Evolutionary conservation across 768 basidiomycete species (phyloP), one percentile per base, ranked within the genome.

Genomic region (Tephrocybe rancida): DNA sequence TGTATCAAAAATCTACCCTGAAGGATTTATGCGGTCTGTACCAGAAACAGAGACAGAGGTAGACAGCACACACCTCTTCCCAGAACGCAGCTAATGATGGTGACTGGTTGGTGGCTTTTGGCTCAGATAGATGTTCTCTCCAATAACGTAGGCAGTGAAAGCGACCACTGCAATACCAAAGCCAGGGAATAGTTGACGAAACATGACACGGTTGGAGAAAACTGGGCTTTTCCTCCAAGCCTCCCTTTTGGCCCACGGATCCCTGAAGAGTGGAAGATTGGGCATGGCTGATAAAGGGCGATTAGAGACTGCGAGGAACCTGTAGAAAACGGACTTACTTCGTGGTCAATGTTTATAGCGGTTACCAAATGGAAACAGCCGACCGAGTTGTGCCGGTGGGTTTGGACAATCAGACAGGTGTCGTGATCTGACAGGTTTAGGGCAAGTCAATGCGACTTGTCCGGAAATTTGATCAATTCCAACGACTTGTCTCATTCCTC

Each of bases 241-340:
- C 61, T 97, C 94, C 56, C 86, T 77, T 73, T 90, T 94, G 19
- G 92, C 91, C 95, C 95, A 97, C 46, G 94, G 93, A 69, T 97
- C 95, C 70, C 92, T 87, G 66, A 87, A 95, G 49, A 90, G 75
- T n/a, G 86, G 87, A 50, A 76, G 78, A 57, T 81, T 82, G 47
- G 83, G 64, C 85, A 90, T 88, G 10, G 22, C 60, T 66, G 44
- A 35, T 62, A 68, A 60, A 43, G 24, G 21, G 21, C 50, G 29
- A 41, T 30, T 14, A 48, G 57, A 63, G 42, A 42, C 48, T 57
- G 47, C 48, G 25, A 51, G 54, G 44, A 24, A 29, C 29, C 30
- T 25, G 29, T 5, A 48, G 21, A 13, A 44, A 46, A 43, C 42
- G 34, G 13, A 50, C 59, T 49, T 53, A 38, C 56, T 56, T 57